A percentile compares a stretch with the other conserved stretches of the same genome.
These are phyloP conservation scores for Cynanchum wilfordii DNA, from an alignment of 257 asterid species.

Conservation along the genomic window DNA sequence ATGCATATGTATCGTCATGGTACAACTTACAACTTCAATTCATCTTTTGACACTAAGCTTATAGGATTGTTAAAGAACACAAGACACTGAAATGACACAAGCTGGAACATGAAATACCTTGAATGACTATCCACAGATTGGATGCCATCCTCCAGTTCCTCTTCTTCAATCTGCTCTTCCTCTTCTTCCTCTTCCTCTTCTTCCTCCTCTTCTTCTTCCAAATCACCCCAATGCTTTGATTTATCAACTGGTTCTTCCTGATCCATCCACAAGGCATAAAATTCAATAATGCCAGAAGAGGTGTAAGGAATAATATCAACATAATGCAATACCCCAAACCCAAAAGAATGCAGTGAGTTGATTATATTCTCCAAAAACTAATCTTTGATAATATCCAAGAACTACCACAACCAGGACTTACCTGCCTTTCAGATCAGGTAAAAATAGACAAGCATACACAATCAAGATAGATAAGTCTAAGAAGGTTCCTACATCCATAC, in stretches of 20 bases:
- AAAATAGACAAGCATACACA: not conserved
- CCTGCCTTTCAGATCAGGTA: not conserved
- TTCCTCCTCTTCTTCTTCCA: conserved; percentile 89
- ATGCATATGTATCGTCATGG: not conserved
- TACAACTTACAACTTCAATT: not conserved
- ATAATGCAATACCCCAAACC: not conserved
- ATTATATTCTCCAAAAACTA: not conserved
- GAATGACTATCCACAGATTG: conserved; percentile 91
- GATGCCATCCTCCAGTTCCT: conserved; percentile 77
- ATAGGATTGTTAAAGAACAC: not conserved
- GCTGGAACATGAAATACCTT: conserved; percentile 34
- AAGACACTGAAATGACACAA: not conserved
- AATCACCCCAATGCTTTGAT: conserved; percentile 93
- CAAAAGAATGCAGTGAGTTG: not conserved
- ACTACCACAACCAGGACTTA: not conserved
- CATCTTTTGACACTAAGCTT: not conserved
- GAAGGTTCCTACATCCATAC: not conserved
- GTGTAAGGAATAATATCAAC: not conserved
- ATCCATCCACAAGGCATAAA: conserved; percentile 4
- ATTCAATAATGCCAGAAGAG: not conserved
- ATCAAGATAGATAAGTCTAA: not conserved
- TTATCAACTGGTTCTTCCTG: conserved; percentile 96
- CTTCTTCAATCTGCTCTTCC: conserved; percentile 78
- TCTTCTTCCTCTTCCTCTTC: conserved; percentile 70
- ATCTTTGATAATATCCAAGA: not conserved